A percentile compares a stretch with the other conserved stretches of the same genome.
Conservation (phyloP, 257 asterid species). For the Scutellaria minor region DNA sequence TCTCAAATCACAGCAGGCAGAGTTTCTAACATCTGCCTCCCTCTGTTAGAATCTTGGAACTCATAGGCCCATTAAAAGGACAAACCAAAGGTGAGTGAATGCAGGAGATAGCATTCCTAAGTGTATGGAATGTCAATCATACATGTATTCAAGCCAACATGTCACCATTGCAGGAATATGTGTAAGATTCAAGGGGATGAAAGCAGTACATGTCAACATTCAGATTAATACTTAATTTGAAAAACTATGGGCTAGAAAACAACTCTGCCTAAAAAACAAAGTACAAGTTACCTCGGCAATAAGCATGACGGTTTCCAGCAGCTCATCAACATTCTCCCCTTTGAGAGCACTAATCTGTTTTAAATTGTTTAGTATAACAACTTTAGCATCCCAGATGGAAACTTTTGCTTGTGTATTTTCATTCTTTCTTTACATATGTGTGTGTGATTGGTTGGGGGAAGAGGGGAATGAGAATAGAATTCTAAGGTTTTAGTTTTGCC, state of each 20-base stretch:
- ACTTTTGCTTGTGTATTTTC: background rate
- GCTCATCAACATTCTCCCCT: constrained; percentile 91
- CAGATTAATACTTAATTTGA: constrained; percentile 10
- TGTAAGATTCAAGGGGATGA: constrained; percentile 13
- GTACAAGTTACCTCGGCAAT: constrained; percentile 84
- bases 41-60: background rate
- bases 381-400: constrained; percentile 39
- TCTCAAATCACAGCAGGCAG: too few relatives aligned
- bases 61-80: constrained; percentile 12
- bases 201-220: constrained; percentile 24
- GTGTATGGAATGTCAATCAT: background rate
- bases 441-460: background rate
- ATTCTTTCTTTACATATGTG: background rate
- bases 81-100: background rate
- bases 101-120: constrained; percentile 13
- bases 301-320: constrained; percentile 96
- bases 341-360: constrained; percentile 95
- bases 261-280: constrained; percentile 10
- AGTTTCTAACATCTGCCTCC: background rate
- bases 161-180: constrained; percentile 25
- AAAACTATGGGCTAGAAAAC: constrained; percentile 14
- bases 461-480: constrained; percentile 12
- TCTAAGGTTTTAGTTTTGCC: constrained; percentile 37
- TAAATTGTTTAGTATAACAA: constrained; percentile 28
- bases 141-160: constrained; percentile 10